Evolutionary conservation across 2,329 filamentous ascomycete species (phyloP).

Genomic region (Neonectria sp.): DNA sequence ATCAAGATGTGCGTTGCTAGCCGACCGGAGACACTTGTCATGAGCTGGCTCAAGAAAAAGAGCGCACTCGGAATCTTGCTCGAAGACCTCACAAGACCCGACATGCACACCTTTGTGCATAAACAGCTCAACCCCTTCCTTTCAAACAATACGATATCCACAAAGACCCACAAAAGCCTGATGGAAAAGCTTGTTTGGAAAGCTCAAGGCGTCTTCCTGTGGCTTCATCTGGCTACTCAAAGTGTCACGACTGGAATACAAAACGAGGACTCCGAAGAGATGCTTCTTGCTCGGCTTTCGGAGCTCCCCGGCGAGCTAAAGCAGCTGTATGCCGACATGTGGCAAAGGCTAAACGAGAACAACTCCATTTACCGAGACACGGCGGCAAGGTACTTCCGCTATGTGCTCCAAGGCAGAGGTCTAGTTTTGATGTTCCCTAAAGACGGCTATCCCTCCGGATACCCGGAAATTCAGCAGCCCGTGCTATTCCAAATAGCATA

Average conservation of each 20-base stretch:
- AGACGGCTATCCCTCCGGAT: not conserved
- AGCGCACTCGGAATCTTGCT: slow-evolving; percentile 3
- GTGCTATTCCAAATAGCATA: slow-evolving; percentile 16
- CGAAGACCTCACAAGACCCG: slow-evolving; percentile 27
- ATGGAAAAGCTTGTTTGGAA: not conserved
- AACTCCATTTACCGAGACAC: slow-evolving; percentile 18
- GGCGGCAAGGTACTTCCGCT: slow-evolving; percentile 20
- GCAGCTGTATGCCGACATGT: slow-evolving; percentile 29
- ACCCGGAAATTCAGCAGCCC: not conserved
- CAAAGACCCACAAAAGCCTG: not conserved
- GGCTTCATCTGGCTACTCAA: slow-evolving; percentile 15
- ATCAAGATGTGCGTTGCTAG: slow-evolving; percentile 37
- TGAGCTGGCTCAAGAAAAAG: slow-evolving; percentile 17
- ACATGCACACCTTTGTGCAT: slow-evolving; percentile 19
- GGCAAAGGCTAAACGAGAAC: slow-evolving; percentile 21
- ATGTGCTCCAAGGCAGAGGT: not conserved
- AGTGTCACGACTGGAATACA: not conserved
- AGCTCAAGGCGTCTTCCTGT: slow-evolving; percentile 27
- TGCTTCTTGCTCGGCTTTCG: not conserved
- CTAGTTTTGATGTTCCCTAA: not conserved
- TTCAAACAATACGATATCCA: not conserved
- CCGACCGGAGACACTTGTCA: slow-evolving; percentile 26
- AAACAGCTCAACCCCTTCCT: slow-evolving; percentile 15
- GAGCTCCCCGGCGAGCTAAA: slow-evolving; percentile 14
- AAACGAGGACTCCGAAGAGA: not conserved